Base-by-base conservation (phyloP, 805 yeast genomes). In the Wickerhamomyces silvicola region DNA sequence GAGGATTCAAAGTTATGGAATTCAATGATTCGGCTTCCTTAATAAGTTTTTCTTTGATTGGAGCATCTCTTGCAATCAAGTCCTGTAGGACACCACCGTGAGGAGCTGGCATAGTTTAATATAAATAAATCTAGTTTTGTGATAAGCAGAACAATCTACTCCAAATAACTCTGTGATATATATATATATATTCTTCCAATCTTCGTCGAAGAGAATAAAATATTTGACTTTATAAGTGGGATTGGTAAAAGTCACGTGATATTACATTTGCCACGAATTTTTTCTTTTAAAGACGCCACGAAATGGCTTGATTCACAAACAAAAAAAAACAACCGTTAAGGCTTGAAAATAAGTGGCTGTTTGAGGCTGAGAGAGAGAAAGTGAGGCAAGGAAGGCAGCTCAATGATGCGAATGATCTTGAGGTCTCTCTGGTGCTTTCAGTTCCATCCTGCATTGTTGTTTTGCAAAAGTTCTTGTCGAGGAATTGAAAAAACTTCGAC, bases 21-120 rank as follows among this genome's bases (percentile, higher is more conserved):
- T 66, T 60, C 18, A 64, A 43, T 28, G 62, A 54, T 20, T 66
- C 62, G 13, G 80, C 70, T 60, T 86, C 92, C 18, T 63, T 51
- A 27, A 80, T 50, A 26, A 88, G 67, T 32, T 69, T 64, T 6
- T 54, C 54, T 45, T 71, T 77, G 43, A 71, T 75, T 24, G 73
- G 56, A 21, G 76, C 72, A 57, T 88, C 97, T 61, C 97, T 79
- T 33, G 78, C 75, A 36, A 87, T 70, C 40, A 88, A 70, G 57
- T 88, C 97, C 60, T 88, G 80, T 45, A 88, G 73, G 34, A 67
- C 66, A 49, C 96, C 96, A 55, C 97, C 97, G 72, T 90, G 97
- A 37, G 97, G 95, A 49, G 76, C 62, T 37, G 81, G 78, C 84
- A 79, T 78, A 30, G 29, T 49, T 22, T 19, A 8, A 19, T 19